Conservation (phyloP, 2,329 filamentous ascomycete genomes). For the Endocalyx cinctus region DNA sequence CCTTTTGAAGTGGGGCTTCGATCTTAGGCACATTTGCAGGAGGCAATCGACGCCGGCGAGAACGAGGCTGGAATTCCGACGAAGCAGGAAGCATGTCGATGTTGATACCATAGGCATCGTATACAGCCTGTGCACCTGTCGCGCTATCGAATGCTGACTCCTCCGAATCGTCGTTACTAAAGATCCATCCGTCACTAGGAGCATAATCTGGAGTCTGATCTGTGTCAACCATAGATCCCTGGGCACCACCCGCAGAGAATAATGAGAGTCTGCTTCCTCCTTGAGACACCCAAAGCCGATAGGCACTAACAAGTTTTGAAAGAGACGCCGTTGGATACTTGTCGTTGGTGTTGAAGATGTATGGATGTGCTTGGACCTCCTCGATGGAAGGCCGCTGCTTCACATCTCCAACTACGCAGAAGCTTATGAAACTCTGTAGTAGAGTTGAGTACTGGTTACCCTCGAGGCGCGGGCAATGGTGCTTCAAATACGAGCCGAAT, state of each 20-base stretch:
- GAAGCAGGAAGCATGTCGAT: slow-evolving; percentile 47
- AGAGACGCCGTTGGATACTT: slow-evolving; percentile 62
- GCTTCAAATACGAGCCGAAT: slow-evolving; percentile 53
- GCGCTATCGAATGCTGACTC: slow-evolving; percentile 42
- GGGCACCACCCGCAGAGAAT: slow-evolving; percentile 55
- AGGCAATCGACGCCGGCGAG: slow-evolving; percentile 48
- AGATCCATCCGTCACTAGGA: slow-evolving; percentile 56
- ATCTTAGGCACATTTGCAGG: slow-evolving; percentile 54
- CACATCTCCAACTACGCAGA: slow-evolving; percentile 66
- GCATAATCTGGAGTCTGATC: slow-evolving; percentile 68
- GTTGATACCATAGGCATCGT: slow-evolving; percentile 55
- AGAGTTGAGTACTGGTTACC: slow-evolving; percentile 66
- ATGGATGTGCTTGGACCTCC: slow-evolving; percentile 64
- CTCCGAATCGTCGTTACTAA: slow-evolving; percentile 47
- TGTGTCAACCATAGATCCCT: slow-evolving; percentile 46
- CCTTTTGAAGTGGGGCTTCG: slow-evolving; percentile 57
- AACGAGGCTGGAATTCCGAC: slow-evolving; percentile 47
- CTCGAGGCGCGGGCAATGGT: slow-evolving; percentile 63
- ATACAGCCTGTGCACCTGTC: slow-evolving; percentile 47
- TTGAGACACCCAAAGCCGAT: slow-evolving; percentile 69
- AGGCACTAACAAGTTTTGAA: slow-evolving; percentile 63
- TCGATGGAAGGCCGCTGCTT: slow-evolving; percentile 65
- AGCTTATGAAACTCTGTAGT: slow-evolving; percentile 66
- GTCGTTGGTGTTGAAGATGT: slow-evolving; percentile 58
- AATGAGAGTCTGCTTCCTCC: slow-evolving; percentile 66